Evolutionary conservation across 129 eudicot species (phyloP).

Genomic region (Scalesia atractyloides): DNA sequence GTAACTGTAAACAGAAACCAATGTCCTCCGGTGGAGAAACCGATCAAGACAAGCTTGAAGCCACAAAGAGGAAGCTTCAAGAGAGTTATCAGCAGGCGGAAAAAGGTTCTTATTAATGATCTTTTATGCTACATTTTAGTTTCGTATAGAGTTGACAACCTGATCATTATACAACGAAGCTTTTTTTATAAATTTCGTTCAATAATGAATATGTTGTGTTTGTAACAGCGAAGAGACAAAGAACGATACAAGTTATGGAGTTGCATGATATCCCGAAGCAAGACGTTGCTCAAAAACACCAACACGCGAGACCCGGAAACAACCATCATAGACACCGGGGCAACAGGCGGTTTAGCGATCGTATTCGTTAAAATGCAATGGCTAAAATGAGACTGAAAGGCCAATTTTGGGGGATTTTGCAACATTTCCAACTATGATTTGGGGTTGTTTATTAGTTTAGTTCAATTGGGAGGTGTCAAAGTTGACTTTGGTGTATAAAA

Average conservation of each 20-base stretch:
- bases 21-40: slow-evolving; percentile 39
- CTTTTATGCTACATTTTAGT: not conserved
- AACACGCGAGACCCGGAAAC: slow-evolving; percentile 56
- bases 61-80: slow-evolving; percentile 89
- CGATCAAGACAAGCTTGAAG: slow-evolving; percentile 56
- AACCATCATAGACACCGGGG: slow-evolving; percentile 66
- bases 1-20: slow-evolving; percentile 39
- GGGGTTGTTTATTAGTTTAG: slow-evolving; percentile 32
- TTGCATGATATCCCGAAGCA: slow-evolving; percentile 86
- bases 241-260: slow-evolving; percentile 92
- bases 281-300: slow-evolving; percentile 43
- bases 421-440: not conserved
- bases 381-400: not conserved
- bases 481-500: slow-evolving; percentile 39
- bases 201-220: not conserved
- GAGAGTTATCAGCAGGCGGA: slow-evolving; percentile 96
- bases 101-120: slow-evolving; percentile 54
- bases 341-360: slow-evolving; percentile 42
- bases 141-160: not conserved
- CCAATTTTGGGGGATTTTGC: not conserved
- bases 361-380: not conserved
- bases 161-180: not conserved
- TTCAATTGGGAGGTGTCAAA: slow-evolving; percentile 27
- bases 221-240: slow-evolving; percentile 79
- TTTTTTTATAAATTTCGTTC: not conserved